A percentile compares a stretch with the other conserved stretches of the same genome.
Evolutionary conservation across 768 basidiomycete species (phyloP).

Genomic region (Podaxis rugospora): DNA sequence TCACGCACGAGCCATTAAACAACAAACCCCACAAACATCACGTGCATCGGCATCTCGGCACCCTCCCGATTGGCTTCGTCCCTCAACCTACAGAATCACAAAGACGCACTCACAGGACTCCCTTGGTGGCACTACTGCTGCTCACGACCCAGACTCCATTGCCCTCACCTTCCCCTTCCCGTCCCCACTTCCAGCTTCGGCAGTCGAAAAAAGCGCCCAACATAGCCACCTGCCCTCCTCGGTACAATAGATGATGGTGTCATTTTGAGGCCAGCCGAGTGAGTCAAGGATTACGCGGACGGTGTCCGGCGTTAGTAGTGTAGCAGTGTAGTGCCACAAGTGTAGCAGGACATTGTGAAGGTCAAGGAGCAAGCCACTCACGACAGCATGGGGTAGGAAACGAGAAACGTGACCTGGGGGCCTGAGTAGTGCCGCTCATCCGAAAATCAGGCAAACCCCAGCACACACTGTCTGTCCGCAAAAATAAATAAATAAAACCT

Average conservation of each 20-base stretch:
- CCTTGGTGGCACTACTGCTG: neutral
- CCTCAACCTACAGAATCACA: constrained; percentile 3
- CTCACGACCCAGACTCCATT: neutral
- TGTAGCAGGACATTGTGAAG: constrained; percentile 1
- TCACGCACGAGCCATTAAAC: constrained; percentile 47
- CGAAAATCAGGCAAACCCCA: constrained; percentile 6
- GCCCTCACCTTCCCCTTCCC: neutral
- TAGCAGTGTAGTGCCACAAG: neutral
- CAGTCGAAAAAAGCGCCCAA: neutral
- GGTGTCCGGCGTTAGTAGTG: neutral
- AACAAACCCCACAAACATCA: constrained; percentile 32
- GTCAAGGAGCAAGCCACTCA: constrained; percentile 1
- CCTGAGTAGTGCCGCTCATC: constrained; percentile 8
- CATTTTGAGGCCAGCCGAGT: neutral
- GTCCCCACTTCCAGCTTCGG: neutral
- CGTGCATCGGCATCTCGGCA: constrained; percentile 26
- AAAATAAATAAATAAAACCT: constrained; percentile 10
- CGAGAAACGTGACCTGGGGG: constrained; percentile 10
- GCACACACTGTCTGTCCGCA: neutral
- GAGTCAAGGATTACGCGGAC: neutral
- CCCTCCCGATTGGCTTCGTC: constrained; percentile 17
- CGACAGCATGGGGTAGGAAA: constrained; percentile 10
- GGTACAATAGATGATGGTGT: neutral
- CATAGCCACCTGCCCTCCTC: neutral
- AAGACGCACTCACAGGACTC: constrained; percentile 2